phyloP scores from a whole-genome alignment of 2,329 filamentous ascomycete species.

The Phaeosphaeriaceae sp. region DNA sequence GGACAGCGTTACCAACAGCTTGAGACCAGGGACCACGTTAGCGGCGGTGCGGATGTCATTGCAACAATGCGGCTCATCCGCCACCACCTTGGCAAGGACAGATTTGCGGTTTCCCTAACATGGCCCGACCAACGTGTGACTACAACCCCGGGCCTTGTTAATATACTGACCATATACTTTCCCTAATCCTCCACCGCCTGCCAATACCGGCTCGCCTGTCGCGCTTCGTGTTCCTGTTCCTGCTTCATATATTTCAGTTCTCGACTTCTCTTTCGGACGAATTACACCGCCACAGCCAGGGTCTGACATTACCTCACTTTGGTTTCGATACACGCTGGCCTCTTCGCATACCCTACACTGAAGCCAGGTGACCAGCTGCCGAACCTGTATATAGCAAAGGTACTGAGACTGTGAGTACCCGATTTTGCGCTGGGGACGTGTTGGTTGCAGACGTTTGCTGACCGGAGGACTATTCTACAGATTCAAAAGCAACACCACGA shows the following conservation, averaged over 20 bases:
- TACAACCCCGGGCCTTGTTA: constrained; percentile 30
- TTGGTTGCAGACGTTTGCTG: constrained; percentile 45
- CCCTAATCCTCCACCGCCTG: constrained; percentile 17
- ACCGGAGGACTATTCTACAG: constrained; percentile 33
- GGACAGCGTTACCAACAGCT: background rate
- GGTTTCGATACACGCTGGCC: constrained; percentile 47
- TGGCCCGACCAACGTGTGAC: constrained; percentile 47
- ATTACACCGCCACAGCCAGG: constrained; percentile 29
- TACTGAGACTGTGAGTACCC: constrained; percentile 25
- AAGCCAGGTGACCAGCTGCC: constrained; percentile 27
- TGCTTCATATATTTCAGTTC: constrained; percentile 31
- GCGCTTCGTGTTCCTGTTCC: constrained; percentile 18
- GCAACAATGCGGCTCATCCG: constrained; percentile 11
- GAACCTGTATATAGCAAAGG: constrained; percentile 31
- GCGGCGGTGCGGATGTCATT: constrained; percentile 16
- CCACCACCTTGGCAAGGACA: constrained; percentile 40
- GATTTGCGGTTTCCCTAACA: constrained; percentile 31
- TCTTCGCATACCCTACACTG: constrained; percentile 42
- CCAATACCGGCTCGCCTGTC: constrained; percentile 17
- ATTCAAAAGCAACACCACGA: constrained; percentile 13
- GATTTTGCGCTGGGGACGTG: constrained; percentile 18
- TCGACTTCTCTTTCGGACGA: constrained; percentile 30
- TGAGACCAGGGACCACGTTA: background rate
- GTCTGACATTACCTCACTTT: constrained; percentile 25
- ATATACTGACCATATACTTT: constrained; percentile 24